Evolutionary conservation across 805 yeast species (phyloP), one percentile per base, ranked within the genome.

Genomic region (Candida jianshihensis): DNA sequence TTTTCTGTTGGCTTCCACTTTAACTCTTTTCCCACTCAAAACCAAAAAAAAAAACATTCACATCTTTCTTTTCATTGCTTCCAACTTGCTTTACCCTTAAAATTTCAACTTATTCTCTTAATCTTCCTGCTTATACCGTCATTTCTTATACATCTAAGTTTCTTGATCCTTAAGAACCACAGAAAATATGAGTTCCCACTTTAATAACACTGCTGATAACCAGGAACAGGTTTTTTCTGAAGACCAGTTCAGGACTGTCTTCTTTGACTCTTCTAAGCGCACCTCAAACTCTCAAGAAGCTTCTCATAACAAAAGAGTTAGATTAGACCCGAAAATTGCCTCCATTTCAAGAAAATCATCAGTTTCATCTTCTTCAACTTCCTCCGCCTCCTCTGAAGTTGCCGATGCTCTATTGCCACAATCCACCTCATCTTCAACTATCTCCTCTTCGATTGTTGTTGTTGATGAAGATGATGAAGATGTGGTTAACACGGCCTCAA

Each of bases 131-230:
- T n/a, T n/a, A n/a, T n/a, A n/a, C n/a, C n/a, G n/a, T n/a, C n/a
- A 14, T 26, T 15, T 25, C 19, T 19, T n/a, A 15, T 7, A 20
- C 7, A 20, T 20, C 22, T 20, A 20, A 20, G 26, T n/a, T n/a
- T n/a, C n/a, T n/a, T n/a, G n/a, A n/a, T n/a, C n/a, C n/a, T n/a
- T n/a, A n/a, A n/a, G n/a, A n/a, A n/a, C n/a, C n/a, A n/a, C n/a
- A 24, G 13, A 17, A 18, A 29, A 16, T n/a, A 65, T 64, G 69
- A 61, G 53, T 42, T 58, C 66, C 6, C 68, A 61, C 37, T 35
- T 59, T 24, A 63, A 66, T 39, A 61, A 65, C 41, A 51, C 49
- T 36, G 22, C 42, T 11, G 53, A 63, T 16, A 59, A 60, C 30
- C 42, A 43, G 5, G 21, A 29, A 34, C 65, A 62, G 38, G 44